These are phyloP conservation scores for Chlamydomonas applanata DNA, from an alignment of 139 green algal genomes.

Conservation along the genomic window DNA sequence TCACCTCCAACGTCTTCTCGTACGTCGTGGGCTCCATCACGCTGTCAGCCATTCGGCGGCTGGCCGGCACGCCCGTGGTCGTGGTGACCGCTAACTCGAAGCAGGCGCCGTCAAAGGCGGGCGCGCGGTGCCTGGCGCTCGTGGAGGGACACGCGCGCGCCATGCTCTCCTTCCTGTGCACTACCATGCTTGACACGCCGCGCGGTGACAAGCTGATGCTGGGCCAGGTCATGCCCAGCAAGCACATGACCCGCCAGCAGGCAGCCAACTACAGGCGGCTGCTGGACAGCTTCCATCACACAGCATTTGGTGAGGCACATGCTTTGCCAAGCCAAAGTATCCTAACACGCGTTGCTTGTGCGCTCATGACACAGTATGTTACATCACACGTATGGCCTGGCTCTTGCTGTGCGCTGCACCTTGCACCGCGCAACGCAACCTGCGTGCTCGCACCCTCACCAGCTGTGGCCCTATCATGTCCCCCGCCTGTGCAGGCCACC, in stretches of 20 bases:
- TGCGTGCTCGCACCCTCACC: no score
- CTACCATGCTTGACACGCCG: slow-evolving; percentile 2
- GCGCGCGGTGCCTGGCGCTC: slow-evolving; percentile 27
- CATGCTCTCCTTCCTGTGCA: slow-evolving; percentile 29
- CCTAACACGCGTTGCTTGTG: no score
- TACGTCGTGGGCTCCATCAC: slow-evolving; percentile 26
- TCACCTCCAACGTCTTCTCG: slow-evolving; percentile 26
- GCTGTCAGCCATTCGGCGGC: slow-evolving; percentile 21
- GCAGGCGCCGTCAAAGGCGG: neutral
- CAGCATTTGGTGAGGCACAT: slow-evolving; percentile 23
- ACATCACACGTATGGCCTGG: no score
- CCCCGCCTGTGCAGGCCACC: slow-evolving; percentile 5
- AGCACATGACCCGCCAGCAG: slow-evolving; percentile 40
- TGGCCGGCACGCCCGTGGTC: slow-evolving; percentile 25
- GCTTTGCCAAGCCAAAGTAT: no score
- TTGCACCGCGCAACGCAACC: no score
- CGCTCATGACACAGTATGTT: no score
- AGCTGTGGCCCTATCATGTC: no score
- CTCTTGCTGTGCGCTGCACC: no score
- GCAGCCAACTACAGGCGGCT: slow-evolving; percentile 22
- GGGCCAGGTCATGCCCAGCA: slow-evolving; percentile 15
- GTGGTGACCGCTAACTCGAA: slow-evolving; percentile 38
- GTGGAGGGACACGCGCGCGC: slow-evolving; percentile 29
- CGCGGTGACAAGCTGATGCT: slow-evolving; percentile 40
- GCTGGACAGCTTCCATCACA: slow-evolving; percentile 28